A percentile compares a stretch with the other conserved stretches of the same genome.
Conservation (phyloP, 78 protist species). For the Dictyostelium brefeldianum region DNA sequence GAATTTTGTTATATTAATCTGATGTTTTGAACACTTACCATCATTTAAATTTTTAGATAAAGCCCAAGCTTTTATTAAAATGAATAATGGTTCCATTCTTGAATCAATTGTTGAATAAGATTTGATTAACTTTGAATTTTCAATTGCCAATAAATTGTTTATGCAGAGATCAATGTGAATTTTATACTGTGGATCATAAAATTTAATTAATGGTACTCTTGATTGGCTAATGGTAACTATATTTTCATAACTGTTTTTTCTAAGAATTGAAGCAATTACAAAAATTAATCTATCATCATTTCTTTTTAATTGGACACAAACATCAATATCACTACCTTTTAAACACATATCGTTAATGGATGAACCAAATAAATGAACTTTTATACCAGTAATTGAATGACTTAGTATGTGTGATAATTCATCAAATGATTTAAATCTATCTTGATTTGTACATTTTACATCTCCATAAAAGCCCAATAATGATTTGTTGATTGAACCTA, state of each 20-base stretch:
- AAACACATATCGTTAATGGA: neutral
- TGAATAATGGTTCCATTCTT: slow-evolving; percentile 4
- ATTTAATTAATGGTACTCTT: slow-evolving; percentile 57
- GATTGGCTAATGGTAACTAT: neutral
- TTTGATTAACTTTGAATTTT: slow-evolving; percentile 25
- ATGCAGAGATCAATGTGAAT: slow-evolving; percentile 38
- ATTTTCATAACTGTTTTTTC: neutral
- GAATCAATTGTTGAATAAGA: slow-evolving; percentile 21
- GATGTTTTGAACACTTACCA: no score
- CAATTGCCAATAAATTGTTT: slow-evolving; percentile 48
- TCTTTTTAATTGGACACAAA: neutral
- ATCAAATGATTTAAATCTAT: neutral
- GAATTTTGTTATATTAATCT: no score
- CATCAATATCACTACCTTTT: slow-evolving; percentile 27
- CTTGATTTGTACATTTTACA: neutral
- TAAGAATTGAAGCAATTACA: neutral
- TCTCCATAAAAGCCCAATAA: neutral
- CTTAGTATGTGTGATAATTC: neutral
- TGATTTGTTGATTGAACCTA: neutral
- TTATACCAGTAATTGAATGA: neutral
- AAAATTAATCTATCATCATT: neutral
- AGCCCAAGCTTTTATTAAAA: slow-evolving; percentile 49
- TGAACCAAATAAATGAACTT: slow-evolving; percentile 2
- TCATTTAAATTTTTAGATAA: slow-evolving; percentile 22
- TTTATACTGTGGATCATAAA: slow-evolving; percentile 5